Base-by-base conservation (phyloP, 495 filamentous ascomycete species). In the Saxophila tyrrhenica region DNA sequence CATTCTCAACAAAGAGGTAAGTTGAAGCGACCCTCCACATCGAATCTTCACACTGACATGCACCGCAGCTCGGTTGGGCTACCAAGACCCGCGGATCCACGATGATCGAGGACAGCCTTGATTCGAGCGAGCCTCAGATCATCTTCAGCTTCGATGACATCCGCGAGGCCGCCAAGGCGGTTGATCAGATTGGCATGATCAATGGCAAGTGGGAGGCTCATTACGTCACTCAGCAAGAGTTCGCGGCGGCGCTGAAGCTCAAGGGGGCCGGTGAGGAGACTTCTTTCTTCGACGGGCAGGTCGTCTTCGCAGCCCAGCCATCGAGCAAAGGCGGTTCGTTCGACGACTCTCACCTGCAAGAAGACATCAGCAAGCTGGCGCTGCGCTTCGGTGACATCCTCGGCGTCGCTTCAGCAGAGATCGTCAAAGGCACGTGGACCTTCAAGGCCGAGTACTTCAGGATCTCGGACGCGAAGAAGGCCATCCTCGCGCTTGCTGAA, bases 131-230 rank as follows among this genome's bases (percentile, higher is more conserved):
- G 2, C 44, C 21, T 32, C 38, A 22, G 15, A 45, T 53, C 17
- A 46, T 41, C 56, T 52, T 50, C 48, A 25, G 29, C 49, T 64
- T 62, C 53, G 56, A 64, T 23, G 59, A 64, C 35, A 21, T 62
- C 22, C 38, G 52, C 17, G 56, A 58, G 39, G 43, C 62, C 20
- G 22, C 23, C 10, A 16, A 24, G 11, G 25, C 55, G 1, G 7
- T 46, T 9, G 21, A 32, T 16, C 25, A 48, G 16, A 44, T 57
- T 15, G 20, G 51, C 25, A 32, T 24, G 17, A 29, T 51, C 24
- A 35, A 51, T 10, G 1, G 22, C 17, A 41, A 39, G 9, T 39
- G 38, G 50, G 22, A 23, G 1, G 20, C 49, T 23, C 16, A 22
- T 13, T 58, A 51, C 50, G 54, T 56, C 42, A 51, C 20, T 35